These are phyloP conservation scores for Punctularia strigosozonata DNA, from an alignment of 768 basidiomycete species.

Conservation along the genomic window DNA sequence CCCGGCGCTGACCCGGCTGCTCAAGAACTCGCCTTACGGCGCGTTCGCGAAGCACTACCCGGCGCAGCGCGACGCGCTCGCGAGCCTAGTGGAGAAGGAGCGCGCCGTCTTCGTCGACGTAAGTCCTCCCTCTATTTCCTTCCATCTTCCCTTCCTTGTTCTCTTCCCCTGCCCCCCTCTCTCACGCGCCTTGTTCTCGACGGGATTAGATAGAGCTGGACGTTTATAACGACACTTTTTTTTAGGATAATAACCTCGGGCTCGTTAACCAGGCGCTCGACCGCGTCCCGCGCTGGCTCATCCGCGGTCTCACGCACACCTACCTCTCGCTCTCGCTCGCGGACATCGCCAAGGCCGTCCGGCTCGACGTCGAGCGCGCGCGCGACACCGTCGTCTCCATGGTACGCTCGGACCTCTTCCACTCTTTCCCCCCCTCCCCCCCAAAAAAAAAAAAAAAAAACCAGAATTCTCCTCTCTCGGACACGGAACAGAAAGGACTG, in stretches of 20 bases:
- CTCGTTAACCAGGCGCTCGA: conserved; percentile 55
- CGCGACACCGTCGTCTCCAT: neutral
- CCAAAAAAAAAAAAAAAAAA: neutral
- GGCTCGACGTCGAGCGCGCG: conserved; percentile 33
- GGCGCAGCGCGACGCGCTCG: conserved; percentile 32
- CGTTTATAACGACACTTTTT: neutral
- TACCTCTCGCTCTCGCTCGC: conserved; percentile 67
- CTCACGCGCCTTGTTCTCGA: neutral
- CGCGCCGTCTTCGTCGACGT: conserved; percentile 39
- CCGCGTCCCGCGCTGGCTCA: conserved; percentile 64
- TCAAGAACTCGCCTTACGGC: conserved; percentile 60
- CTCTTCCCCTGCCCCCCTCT: neutral
- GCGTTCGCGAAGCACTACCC: conserved; percentile 59
- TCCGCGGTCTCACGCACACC: conserved; percentile 72
- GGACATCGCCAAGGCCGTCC: conserved; percentile 53
- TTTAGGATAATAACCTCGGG: conserved; percentile 63
- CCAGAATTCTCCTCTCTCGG: neutral
- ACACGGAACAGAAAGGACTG: neutral
- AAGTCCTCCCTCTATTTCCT: conserved; percentile 8
- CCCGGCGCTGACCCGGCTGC: conserved; percentile 37
- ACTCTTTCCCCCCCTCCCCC: neutral
- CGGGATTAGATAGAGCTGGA: neutral
- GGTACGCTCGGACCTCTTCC: neutral
- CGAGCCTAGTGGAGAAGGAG: conserved; percentile 42
- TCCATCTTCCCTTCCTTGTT: conserved; percentile 1